These are phyloP conservation scores for Tylopilus sp. DNA, from an alignment of 768 basidiomycete species.

Conservation along the genomic window DNA sequence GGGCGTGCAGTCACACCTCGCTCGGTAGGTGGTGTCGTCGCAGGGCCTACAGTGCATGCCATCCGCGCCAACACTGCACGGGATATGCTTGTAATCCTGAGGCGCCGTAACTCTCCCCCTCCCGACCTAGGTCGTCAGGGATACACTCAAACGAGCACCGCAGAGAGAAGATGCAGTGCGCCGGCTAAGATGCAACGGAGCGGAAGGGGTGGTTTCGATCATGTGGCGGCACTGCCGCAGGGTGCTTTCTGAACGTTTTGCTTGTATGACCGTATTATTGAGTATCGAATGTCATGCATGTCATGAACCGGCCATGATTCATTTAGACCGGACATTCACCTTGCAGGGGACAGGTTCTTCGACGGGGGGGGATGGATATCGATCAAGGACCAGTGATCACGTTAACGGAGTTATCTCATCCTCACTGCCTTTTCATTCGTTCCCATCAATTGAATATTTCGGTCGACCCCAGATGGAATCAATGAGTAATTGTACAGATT, in stretches of 20 bases:
- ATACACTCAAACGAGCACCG: slow-evolving; percentile 31
- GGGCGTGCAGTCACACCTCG: slow-evolving; percentile 49
- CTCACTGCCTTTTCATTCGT: not conserved
- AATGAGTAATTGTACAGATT: slow-evolving; percentile 9
- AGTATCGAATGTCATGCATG: no score
- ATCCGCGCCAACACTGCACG: slow-evolving; percentile 55
- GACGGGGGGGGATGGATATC: not conserved
- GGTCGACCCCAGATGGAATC: not conserved
- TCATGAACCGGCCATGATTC: no score
- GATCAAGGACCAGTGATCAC: not conserved
- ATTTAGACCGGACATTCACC: not conserved
- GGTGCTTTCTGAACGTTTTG: slow-evolving; percentile 31
- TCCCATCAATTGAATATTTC: not conserved
- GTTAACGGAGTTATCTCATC: no score
- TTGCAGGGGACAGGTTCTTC: not conserved
- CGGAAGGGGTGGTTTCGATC: slow-evolving; percentile 49
- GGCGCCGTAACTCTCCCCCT: slow-evolving; percentile 47
- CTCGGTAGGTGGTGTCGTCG: slow-evolving; percentile 38
- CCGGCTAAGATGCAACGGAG: slow-evolving; percentile 43
- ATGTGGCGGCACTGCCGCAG: slow-evolving; percentile 56
- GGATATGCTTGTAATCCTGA: slow-evolving; percentile 64
- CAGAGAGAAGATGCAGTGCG: slow-evolving; percentile 56
- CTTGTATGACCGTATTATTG: no score
- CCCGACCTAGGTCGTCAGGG: slow-evolving; percentile 6
- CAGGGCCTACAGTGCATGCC: slow-evolving; percentile 32